Percentiles rank a stretch among this genome's conserved stretches.
phyloP scores from a whole-genome alignment of 2,329 filamentous ascomycete genomes.

The Sclerotinia borealis region DNA sequence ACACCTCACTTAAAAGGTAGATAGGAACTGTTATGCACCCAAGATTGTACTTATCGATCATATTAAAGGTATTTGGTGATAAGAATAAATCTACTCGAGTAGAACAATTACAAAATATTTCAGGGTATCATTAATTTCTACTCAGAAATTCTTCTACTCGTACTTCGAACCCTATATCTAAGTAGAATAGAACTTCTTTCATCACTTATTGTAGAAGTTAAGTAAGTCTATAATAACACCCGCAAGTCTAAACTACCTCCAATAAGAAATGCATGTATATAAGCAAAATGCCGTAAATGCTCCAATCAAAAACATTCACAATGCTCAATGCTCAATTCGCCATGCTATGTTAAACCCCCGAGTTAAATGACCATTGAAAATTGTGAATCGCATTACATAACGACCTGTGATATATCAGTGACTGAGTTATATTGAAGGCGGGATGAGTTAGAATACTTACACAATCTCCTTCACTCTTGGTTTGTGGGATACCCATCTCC shows the following conservation, averaged over 20 bases:
- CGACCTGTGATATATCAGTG: slow-evolving; percentile 17
- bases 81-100: not conserved
- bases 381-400: slow-evolving; percentile 25
- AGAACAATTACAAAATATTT: not conserved
- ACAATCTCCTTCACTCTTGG: slow-evolving; percentile 82
- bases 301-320: not conserved
- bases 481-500: slow-evolving; percentile 90
- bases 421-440: not conserved
- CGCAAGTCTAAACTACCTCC: not conserved
- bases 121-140: not conserved
- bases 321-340: not conserved
- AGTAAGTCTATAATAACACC: not conserved
- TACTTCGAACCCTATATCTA: not conserved
- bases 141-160: not conserved
- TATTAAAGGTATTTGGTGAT: not conserved
- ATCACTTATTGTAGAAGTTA: not conserved
- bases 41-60: not conserved
- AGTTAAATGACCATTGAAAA: not conserved
- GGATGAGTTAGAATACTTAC: slow-evolving; percentile 41
- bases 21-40: not conserved
- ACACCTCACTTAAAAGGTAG: too few species aligned
- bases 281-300: not conserved
- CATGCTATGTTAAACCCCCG: not conserved
- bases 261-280: not conserved
- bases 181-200: not conserved